Conservation (phyloP, 176 grass and related monocot genomes). For the Zoysia japonica region DNA sequence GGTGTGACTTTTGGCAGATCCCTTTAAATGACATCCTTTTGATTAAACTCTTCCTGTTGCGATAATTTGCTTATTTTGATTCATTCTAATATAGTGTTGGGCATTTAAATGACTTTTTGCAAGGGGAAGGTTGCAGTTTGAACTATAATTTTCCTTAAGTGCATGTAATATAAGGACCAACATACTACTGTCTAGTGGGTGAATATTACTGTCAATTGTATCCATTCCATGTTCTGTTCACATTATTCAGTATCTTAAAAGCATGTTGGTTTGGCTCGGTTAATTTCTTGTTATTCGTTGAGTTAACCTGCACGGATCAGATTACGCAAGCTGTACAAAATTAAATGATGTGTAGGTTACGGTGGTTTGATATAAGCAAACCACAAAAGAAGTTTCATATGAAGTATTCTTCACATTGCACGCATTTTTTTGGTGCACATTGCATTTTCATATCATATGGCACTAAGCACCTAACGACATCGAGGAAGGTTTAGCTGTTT, state of each 20-base stretch:
- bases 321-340: background rate
- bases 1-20: background rate
- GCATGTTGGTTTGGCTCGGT: background rate
- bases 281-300: background rate
- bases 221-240: background rate
- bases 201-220: background rate
- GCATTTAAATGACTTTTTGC: background rate
- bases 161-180: conserved; percentile 7
- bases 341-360: background rate
- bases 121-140: background rate
- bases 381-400: background rate
- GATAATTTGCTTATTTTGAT: background rate
- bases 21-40: background rate
- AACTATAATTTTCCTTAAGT: background rate
- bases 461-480: background rate
- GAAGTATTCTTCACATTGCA: background rate
- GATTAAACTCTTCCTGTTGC: background rate
- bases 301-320: background rate
- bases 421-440: background rate
- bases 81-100: background rate
- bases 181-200: background rate
- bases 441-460: background rate
- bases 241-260: background rate
- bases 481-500: background rate
- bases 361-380: background rate